phyloP scores from a whole-genome alignment of 2,329 filamentous ascomycete genomes.

The Apiospora rasikravindrae region DNA sequence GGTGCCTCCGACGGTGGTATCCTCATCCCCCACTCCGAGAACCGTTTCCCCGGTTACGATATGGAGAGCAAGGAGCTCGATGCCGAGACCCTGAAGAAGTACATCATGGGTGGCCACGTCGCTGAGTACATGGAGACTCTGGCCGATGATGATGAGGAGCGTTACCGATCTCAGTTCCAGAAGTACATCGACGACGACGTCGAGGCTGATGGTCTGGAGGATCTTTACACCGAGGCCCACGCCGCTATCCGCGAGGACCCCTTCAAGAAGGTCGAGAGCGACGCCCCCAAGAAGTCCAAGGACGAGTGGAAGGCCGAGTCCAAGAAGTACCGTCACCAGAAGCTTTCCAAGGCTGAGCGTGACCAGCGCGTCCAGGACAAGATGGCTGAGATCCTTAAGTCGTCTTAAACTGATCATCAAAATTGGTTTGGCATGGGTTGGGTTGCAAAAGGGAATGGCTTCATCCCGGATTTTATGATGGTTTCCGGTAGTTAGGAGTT shows the following conservation, averaged over 20 bases:
- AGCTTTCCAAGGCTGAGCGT: slow-evolving; percentile 86
- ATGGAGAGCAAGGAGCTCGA: slow-evolving; percentile 98
- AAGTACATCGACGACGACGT: slow-evolving; percentile 97
- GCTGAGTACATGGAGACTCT: slow-evolving; percentile 99
- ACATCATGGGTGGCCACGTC: slow-evolving; percentile 98
- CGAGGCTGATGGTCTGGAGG: slow-evolving; percentile 96
- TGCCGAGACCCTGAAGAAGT: slow-evolving; percentile 94
- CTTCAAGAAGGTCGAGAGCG: slow-evolving; percentile 85
- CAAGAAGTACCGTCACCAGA: slow-evolving; percentile 81
- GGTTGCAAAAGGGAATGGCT: slow-evolving; percentile 19
- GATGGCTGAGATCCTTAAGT: slow-evolving; percentile 78
- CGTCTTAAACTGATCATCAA: slow-evolving; percentile 44
- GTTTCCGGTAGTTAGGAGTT: slow-evolving; percentile 19
- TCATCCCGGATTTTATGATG: slow-evolving; percentile 19
- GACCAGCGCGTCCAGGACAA: slow-evolving; percentile 83
- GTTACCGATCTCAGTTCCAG: slow-evolving; percentile 97
- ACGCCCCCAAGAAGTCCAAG: slow-evolving; percentile 90
- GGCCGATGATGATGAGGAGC: slow-evolving; percentile 99
- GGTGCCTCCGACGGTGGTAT: slow-evolving; percentile 98
- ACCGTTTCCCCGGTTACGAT: slow-evolving; percentile 99
- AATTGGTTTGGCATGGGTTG: slow-evolving; percentile 17
- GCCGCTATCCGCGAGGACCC: slow-evolving; percentile 96
- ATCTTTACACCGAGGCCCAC: slow-evolving; percentile 94
- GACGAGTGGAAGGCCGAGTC: slow-evolving; percentile 96
- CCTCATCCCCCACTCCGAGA: slow-evolving; percentile 97